A percentile compares a stretch with the other conserved stretches of the same genome.
Evolutionary conservation across 2,329 filamentous ascomycete genomes (phyloP).

Genomic region (Tolypocladium amazonense): DNA sequence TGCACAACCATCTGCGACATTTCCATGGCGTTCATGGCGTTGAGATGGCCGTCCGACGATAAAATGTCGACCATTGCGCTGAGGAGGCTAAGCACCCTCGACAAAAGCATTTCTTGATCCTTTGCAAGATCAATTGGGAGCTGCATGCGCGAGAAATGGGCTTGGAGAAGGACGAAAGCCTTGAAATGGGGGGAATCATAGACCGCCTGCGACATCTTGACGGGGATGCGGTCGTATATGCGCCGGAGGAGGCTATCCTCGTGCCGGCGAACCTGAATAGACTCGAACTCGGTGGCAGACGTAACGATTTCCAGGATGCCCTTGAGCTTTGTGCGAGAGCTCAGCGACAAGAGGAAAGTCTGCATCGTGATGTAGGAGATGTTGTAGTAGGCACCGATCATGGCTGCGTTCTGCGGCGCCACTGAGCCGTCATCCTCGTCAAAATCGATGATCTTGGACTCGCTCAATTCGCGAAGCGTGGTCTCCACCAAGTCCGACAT

Average conservation of each 20-base stretch:
- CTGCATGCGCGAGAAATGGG: slow-evolving; percentile 96
- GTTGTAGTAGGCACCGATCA: slow-evolving; percentile 99
- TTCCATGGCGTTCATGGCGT: slow-evolving; percentile 98
- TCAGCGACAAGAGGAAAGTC: slow-evolving; percentile 88
- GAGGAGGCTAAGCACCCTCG: slow-evolving; percentile 76
- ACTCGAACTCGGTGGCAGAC: slow-evolving; percentile 92
- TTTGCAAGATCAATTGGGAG: slow-evolving; percentile 91
- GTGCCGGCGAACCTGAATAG: slow-evolving; percentile 86
- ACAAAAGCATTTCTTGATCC: slow-evolving; percentile 82
- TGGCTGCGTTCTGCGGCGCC: slow-evolving; percentile 83
- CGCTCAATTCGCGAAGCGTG: slow-evolving; percentile 78
- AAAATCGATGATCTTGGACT: slow-evolving; percentile 91
- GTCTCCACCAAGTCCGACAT: slow-evolving; percentile 91
- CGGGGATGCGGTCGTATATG: slow-evolving; percentile 88
- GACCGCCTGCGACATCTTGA: slow-evolving; percentile 81
- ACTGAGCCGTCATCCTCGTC: slow-evolving; percentile 90
- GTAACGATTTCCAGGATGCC: slow-evolving; percentile 95
- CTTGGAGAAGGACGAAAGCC: slow-evolving; percentile 91
- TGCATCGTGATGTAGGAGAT: slow-evolving; percentile 99
- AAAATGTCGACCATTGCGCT: slow-evolving; percentile 91
- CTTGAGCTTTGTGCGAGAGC: slow-evolving; percentile 85
- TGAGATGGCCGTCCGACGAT: slow-evolving; percentile 89
- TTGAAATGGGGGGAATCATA: slow-evolving; percentile 98
- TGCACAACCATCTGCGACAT: slow-evolving; percentile 99
- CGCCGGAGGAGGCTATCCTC: slow-evolving; percentile 80